Evolutionary conservation across 352 stramenopile species (phyloP).

Genomic region (Saprolegnia parasitica): DNA sequence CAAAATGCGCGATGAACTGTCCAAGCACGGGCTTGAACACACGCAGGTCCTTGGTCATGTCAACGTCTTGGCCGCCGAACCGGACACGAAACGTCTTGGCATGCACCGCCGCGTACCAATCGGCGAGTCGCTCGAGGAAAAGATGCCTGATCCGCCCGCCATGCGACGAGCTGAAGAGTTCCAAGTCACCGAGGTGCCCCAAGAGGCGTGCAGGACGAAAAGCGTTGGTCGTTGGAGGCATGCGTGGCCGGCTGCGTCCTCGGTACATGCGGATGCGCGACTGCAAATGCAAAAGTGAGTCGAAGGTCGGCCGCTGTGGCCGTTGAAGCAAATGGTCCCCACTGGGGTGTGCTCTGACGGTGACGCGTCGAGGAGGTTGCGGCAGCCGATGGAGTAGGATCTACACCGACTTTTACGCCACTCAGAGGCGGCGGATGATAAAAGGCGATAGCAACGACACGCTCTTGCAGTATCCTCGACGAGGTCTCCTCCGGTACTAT

Average conservation of each 20-base stretch:
- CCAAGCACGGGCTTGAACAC: constrained; percentile 2
- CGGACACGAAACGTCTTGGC: not conserved
- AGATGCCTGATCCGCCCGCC: not conserved
- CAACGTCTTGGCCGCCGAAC: not conserved
- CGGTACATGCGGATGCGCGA: too few species aligned
- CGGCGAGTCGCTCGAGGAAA: not conserved
- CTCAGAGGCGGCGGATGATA: too few species aligned
- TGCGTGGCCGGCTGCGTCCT: not conserved
- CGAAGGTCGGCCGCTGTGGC: too few species aligned
- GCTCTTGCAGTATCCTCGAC: too few species aligned
- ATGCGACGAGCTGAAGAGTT: not conserved
- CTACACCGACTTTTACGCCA: too few species aligned
- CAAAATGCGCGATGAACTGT: not conserved
- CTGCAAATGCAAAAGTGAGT: too few species aligned
- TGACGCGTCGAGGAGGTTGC: too few species aligned
- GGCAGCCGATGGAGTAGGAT: too few species aligned
- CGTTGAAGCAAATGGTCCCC: too few species aligned
- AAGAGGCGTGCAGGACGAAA: not conserved
- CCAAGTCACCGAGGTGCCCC: constrained; percentile 2
- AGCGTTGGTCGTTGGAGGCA: not conserved
- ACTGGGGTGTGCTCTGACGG: too few species aligned
- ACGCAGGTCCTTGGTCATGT: not conserved
- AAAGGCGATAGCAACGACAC: too few species aligned
- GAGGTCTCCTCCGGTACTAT: too few species aligned
- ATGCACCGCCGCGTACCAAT: not conserved